Percentiles rank a stretch among this genome's conserved stretches.
These are phyloP conservation scores for Cyclospora cayetanensis DNA, from an alignment of 169 alveolate species.

Conservation along the genomic window DNA sequence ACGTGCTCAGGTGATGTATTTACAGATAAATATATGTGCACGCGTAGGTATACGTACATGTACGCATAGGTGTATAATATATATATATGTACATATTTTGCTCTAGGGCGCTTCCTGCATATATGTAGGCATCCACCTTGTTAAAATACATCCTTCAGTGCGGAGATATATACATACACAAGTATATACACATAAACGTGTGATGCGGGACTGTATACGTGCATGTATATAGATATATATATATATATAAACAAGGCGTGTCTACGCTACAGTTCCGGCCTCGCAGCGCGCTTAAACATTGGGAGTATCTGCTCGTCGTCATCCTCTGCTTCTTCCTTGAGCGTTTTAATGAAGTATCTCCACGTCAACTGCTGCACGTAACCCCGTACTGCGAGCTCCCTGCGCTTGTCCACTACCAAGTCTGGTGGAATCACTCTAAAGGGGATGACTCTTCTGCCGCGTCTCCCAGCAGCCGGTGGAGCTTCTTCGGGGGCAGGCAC, in stretches of 20 bases:
- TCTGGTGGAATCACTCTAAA: slow-evolving; percentile 27
- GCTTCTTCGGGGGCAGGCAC: slow-evolving; percentile 56
- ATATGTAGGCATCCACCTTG: background rate
- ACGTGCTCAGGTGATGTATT: background rate
- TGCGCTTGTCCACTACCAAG: slow-evolving; percentile 28
- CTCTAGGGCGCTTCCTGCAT: background rate
- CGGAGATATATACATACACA: background rate
- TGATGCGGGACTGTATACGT: background rate
- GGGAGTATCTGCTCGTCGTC: slow-evolving; percentile 67
- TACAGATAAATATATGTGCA: background rate
- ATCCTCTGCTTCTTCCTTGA: slow-evolving; percentile 66
- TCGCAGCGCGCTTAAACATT: slow-evolving; percentile 47
- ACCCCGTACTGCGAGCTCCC: slow-evolving; percentile 27
- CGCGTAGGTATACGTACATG: background rate
- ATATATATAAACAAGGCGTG: background rate
- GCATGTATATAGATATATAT: background rate
- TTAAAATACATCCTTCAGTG: background rate
- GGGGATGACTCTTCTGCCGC: slow-evolving; percentile 38
- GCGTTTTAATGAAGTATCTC: slow-evolving; percentile 54
- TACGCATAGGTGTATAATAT: background rate
- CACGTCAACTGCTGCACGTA: slow-evolving; percentile 52
- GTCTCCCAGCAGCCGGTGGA: slow-evolving; percentile 9
- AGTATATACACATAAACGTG: background rate
- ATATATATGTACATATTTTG: too few relatives aligned
- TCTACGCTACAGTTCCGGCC: slow-evolving; percentile 1